Conservation (phyloP, 306 rosid genomes). For the Dalbergia oliveri region DNA sequence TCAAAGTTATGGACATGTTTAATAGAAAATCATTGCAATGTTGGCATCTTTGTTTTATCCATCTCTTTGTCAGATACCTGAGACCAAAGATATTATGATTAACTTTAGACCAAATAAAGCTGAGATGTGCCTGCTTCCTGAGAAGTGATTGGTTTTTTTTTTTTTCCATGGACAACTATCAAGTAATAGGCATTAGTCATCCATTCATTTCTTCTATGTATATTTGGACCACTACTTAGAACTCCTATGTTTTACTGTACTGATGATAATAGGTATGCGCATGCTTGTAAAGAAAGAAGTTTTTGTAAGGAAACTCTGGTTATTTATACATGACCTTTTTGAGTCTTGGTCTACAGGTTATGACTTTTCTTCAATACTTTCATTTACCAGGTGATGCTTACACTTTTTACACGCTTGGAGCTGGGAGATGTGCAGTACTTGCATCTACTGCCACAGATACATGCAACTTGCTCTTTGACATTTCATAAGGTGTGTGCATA, state of each 20-base stretch:
- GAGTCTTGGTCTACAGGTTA: conserved; percentile 37
- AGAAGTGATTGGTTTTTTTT: not conserved
- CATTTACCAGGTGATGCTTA: conserved; percentile 82
- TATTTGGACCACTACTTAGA: no score
- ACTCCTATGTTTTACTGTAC: no score
- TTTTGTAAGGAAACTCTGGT: conserved; percentile 21
- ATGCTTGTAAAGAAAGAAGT: conserved; percentile 13
- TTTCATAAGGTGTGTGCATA: conserved; percentile 74
- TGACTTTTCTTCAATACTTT: conserved; percentile 38
- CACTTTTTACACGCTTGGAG: conserved; percentile 92
- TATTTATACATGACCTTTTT: conserved; percentile 24
- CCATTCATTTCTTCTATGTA: not conserved
- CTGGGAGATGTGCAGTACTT: conserved; percentile 82
- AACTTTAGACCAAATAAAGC: conserved; percentile 30
- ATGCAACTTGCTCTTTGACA: conserved; percentile 75
- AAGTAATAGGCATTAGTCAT: conserved; percentile 10
- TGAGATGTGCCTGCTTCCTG: not conserved
- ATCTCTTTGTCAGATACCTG: conserved; percentile 13
- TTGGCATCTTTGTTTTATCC: conserved; percentile 9
- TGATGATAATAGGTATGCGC: not conserved
- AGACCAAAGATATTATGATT: conserved; percentile 30
- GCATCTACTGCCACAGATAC: conserved; percentile 76
- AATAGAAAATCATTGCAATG: conserved; percentile 21
- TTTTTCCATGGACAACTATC: not conserved
- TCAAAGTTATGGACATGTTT: conserved; percentile 3